Conservation (phyloP, 129 eudicot species). For the Flaveria trinervia region DNA sequence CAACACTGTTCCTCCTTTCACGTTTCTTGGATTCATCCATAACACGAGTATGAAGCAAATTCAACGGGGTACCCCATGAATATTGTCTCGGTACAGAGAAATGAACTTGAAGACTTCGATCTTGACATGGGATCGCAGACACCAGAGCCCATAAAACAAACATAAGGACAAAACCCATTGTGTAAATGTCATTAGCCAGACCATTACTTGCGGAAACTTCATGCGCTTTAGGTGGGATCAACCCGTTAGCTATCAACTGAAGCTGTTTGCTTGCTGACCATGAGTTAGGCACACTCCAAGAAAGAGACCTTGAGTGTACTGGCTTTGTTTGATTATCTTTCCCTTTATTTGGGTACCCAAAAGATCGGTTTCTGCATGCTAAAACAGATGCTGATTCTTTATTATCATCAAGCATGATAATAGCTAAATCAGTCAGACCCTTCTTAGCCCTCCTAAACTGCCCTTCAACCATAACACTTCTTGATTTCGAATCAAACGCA, state of each 20-base stretch:
- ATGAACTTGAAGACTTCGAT: conserved; percentile 54
- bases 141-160: conserved; percentile 78
- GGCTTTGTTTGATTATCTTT: conserved; percentile 48
- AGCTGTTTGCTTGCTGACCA: conserved; percentile 97
- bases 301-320: conserved; percentile 71
- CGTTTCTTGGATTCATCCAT: conserved; percentile 70
- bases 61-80: conserved; percentile 60
- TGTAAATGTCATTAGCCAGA: conserved; percentile 50
- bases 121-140: conserved; percentile 87
- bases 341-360: conserved; percentile 51
- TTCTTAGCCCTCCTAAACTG: conserved; percentile 73
- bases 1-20: conserved; percentile 51
- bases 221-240: conserved; percentile 57
- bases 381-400: conserved; percentile 52
- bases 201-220: conserved; percentile 66
- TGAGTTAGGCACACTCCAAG: conserved; percentile 83
- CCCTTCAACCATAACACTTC: conserved; percentile 53
- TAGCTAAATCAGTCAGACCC: conserved; percentile 67
- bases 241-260: conserved; percentile 60
- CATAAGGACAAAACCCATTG: conserved; percentile 71
- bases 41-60: conserved; percentile 54
- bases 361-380: conserved; percentile 64
- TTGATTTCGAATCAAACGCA: conserved; percentile 54
- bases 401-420: conserved; percentile 62
- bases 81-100: conserved; percentile 69